Base-by-base conservation (phyloP, 208 protist species). In the Trypanosoma lewisi region DNA sequence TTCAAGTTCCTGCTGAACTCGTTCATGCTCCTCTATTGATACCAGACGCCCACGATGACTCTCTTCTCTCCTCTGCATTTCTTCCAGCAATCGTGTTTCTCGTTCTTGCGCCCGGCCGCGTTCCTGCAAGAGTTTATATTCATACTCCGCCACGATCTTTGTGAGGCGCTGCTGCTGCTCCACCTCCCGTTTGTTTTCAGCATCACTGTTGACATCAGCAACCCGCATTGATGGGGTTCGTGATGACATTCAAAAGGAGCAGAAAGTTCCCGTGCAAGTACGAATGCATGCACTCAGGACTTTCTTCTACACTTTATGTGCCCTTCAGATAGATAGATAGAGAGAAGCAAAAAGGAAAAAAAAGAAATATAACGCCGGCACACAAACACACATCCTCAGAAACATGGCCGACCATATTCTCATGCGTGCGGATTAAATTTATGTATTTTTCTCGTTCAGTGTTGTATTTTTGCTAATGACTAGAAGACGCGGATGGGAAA, bases 51-150 rank as follows among this genome's bases (percentile, higher is more conserved):
- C 49, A 33, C 31, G 4, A 21, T 21, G 21, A 47, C 31, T 47
- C 21, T 52, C 19, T n/a, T 41, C 54, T 36, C 53, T 57, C 41
- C 45, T 16, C 42, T 54, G 30, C 31, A 71, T 25, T 42, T 71
- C 66, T 47, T 65, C 66, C 6, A 52, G 27, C 42, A 71, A 19
- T 19, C 25, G 54, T 12, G 66, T 44, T 45, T 71, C 66, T 34
- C 56, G 55, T 34, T 71, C 66, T 34, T 71, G 66, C 39, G 66
- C 66, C 21, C 66, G 66, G 19, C 42, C 55, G 36, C 66, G 66
- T 51, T 71, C 66, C 33, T 65, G 56, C 19, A 71, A 45, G 8
- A 71, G 44, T 65, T 71, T 71, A 49, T 71, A 71, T 36, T 71
- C 66, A 45, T 57, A 65, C 56, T 71, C 66, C 0, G 66, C 66